Percentiles rank a stretch among this genome's conserved stretches.
phyloP scores from a whole-genome alignment of 345 rosid genomes.

The Lumnitzera littorea region DNA sequence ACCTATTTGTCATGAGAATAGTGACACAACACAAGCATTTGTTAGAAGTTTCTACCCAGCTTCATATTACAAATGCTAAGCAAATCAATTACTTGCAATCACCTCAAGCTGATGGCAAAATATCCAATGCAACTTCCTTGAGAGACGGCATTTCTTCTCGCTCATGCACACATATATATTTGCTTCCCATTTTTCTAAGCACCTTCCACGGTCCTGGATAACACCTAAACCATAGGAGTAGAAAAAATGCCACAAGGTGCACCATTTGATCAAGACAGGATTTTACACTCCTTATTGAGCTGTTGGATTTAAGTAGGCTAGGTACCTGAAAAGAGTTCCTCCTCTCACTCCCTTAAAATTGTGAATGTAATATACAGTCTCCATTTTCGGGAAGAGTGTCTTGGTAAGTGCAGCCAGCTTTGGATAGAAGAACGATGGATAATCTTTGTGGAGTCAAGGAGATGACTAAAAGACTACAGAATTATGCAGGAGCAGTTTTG shows the following conservation, averaged over 20 bases:
- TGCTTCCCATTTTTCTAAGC: constrained; percentile 41
- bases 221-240: constrained; percentile 31
- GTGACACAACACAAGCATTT: no score
- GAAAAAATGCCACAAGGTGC: not conserved
- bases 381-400: constrained; percentile 72
- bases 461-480: not conserved
- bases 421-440: constrained; percentile 90
- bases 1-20: no score
- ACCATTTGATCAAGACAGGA: no score
- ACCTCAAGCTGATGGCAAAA: constrained; percentile 61
- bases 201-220: constrained; percentile 97
- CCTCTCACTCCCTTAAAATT: constrained; percentile 83
- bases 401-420: constrained; percentile 75
- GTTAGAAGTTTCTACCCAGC: no score
- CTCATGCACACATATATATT: constrained; percentile 47
- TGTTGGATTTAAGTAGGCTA: not conserved
- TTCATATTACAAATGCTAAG: no score
- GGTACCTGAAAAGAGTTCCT: constrained; percentile 85
- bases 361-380: constrained; percentile 90
- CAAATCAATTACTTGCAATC: no score
- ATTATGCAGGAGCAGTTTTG: not conserved
- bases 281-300: not conserved
- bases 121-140: constrained; percentile 79
- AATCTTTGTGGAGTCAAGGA: constrained; percentile 52
- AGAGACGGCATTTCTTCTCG: constrained; percentile 86